Base-by-base conservation (phyloP, 805 yeast genomes). In the Maudiozyma turicensis region DNA sequence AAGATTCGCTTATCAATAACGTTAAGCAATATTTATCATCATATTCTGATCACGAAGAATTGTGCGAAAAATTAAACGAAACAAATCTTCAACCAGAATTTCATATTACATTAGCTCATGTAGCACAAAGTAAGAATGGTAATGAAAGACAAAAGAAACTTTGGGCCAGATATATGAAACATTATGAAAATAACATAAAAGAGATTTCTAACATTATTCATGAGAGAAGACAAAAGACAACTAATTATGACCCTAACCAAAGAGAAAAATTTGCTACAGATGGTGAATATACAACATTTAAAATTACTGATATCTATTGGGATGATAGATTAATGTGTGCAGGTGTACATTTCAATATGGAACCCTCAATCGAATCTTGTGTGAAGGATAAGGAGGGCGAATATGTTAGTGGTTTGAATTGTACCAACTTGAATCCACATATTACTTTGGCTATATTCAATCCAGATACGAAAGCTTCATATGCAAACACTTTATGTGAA, bases 91-190 rank as follows among this genome's bases (percentile, higher is more conserved):
- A 80, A 53, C 46, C 59, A 0, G 71, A 71, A 31, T 81, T 85
- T 54, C 95, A 86, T 59, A 75, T 86, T 3, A 87, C 95, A 0
- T 59, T 85, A 42, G 71, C 77, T 5, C 95, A 85, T 58, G 53
- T 62, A 0, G 48, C 52, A 28, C 68, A 64, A 41, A 58, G 63
- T 3, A 68, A 66, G 33, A 61, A 48, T 43, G 68, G 70, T 2
- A 48, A 58, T n/a, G 53, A 48, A 0, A 39, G 44, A 9, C 63
- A 56, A 14, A 64, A 57, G 46, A 44, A 48, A 10, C 46, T 66
- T 33, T 63, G 69, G 72, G 52, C 58, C 8, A 50, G 52, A 31
- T 66, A 56, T 48, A 33, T 51, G 30, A 48, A 58, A 6, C 54
- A 55, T 10, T 65, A 64, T 41, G 49, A 54, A 43, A 30, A 53